Evolutionary conservation across 805 yeast genomes (phyloP).

Genomic region (Lipomyces spencermartinsiae): DNA sequence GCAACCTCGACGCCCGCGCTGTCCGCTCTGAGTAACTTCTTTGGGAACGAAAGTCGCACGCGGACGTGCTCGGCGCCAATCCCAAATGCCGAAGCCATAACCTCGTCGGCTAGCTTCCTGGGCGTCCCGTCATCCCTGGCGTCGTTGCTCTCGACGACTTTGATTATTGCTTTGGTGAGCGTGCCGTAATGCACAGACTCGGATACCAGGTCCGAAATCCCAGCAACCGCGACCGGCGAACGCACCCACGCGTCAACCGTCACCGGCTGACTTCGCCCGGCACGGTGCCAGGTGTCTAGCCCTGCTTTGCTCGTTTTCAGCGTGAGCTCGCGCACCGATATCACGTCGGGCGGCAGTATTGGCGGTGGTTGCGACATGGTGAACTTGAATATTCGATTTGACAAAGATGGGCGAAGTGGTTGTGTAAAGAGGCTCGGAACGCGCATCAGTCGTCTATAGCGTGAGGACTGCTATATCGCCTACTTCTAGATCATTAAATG

Average conservation of each 20-base stretch:
- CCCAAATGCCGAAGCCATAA: conserved; percentile 54
- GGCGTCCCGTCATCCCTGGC: conserved; percentile 33
- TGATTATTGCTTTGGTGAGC: conserved; percentile 68
- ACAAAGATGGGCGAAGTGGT: not conserved
- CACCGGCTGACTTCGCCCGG: conserved; percentile 62
- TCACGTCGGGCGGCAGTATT: conserved; percentile 30
- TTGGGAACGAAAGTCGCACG: conserved; percentile 54
- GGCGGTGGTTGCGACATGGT: conserved; percentile 20
- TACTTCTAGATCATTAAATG: not conserved
- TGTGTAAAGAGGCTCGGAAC: not conserved
- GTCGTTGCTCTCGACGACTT: conserved; percentile 52
- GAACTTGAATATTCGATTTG: not conserved
- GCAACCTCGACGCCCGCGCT: conserved; percentile 52
- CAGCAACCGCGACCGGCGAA: conserved; percentile 76
- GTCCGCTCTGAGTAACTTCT: conserved; percentile 66
- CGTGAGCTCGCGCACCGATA: conserved; percentile 55
- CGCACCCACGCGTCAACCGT: conserved; percentile 62
- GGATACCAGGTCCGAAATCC: conserved; percentile 78
- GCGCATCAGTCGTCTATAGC: not conserved
- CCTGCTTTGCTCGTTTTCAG: conserved; percentile 50
- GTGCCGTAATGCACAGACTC: conserved; percentile 90
- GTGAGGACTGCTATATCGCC: not conserved
- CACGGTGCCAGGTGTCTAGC: conserved; percentile 40
- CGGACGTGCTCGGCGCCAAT: conserved; percentile 57
- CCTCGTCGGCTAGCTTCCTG: conserved; percentile 54